Base-by-base conservation (phyloP, 2,329 filamentous ascomycete genomes). In the Endoconidiophora laricicola region DNA sequence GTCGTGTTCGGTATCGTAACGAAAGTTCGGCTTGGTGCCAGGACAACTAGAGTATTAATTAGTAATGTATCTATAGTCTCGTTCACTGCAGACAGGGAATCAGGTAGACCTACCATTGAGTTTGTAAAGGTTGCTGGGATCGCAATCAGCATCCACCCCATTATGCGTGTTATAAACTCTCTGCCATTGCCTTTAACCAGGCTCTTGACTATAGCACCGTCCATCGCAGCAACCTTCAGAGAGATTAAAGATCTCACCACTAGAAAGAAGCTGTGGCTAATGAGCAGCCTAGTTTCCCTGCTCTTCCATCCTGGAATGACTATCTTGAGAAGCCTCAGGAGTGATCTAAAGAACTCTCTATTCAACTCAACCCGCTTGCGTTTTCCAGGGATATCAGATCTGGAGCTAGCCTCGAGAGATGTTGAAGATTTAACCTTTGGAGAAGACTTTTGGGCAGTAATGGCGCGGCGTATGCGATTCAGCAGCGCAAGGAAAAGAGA, bases 61-160 rank as follows among this genome's bases (percentile, higher is more conserved):
- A 42, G 36, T 29, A 18, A 26, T 39, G 24, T 16, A 6, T n/a
- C 6, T 14, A 12, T 20, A 7, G 2, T 39, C 22, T 20, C 7
- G 4, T 12, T 0, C 6, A 16, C 4, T 14, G 7, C 9, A 14
- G 26, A 16, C 42, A n/a, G 3, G 12, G 6, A 1, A 4, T 2
- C 7, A 2, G 5, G 2, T 6, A 6, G 33, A 63, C 76, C 64
- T 65, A 91, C 85, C 91, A 98, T 98, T 0, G 88, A 95, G 65
- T 98, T 98, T 39, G 91, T 98, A 63, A 96, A 95, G 0, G 91
- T 96, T 1, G 91, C 91, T 7, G 91, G 91, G 14, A 98, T 74
- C 23, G 91, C 90, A 56, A 98, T 91, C 50, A 90, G 64, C 91
- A 98, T 98, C 91, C 91, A 98, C 87, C 90, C 95, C 4, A 93